Conservation (phyloP, 179 eudicot species). For the Silene noctiflora region DNA sequence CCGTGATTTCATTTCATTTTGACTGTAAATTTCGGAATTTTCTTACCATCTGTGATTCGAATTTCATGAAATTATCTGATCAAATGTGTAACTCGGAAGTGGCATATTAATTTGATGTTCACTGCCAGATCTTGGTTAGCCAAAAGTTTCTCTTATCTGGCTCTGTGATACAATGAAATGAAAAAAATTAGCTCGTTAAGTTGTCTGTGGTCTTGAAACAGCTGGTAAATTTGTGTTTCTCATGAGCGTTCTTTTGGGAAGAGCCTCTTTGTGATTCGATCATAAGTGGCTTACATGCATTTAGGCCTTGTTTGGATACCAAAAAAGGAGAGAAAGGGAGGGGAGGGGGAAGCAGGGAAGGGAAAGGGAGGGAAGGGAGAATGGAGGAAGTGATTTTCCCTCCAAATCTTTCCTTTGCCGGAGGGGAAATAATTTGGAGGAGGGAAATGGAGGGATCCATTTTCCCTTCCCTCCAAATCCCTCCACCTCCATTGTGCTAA, state of each 20-base stretch:
- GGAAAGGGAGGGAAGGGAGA: no score
- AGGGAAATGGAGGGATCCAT: no score
- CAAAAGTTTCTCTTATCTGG: background rate
- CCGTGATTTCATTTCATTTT: background rate
- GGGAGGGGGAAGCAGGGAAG: no score
- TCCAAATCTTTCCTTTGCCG: no score
- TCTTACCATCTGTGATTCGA: background rate
- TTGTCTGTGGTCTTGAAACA: background rate
- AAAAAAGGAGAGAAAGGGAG: no score
- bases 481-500: no score
- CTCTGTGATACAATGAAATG: background rate
- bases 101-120: background rate
- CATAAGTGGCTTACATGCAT: background rate
- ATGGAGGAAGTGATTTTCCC: no score
- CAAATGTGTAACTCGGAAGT: background rate
- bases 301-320: no score
- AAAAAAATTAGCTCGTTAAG: background rate
- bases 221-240: background rate
- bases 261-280: background rate
- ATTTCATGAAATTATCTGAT: background rate
- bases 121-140: background rate
- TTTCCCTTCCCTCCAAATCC: no score
- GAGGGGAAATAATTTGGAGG: no score
- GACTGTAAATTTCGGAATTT: background rate
- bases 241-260: background rate